Conservation (phyloP, 2,329 filamentous ascomycete species). For the Aspergillus sp. region DNA sequence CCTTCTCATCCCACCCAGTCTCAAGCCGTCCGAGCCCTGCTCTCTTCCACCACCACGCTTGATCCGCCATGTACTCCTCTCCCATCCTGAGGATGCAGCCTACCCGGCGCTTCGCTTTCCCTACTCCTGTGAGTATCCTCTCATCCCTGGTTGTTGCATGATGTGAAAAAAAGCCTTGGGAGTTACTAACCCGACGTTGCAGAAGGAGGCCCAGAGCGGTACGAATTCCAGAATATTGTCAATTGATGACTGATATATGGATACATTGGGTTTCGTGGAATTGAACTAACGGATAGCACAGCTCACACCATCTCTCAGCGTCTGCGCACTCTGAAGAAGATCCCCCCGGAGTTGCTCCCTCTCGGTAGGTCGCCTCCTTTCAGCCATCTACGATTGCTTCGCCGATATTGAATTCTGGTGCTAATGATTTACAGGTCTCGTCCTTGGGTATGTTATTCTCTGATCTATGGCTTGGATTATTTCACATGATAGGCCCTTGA, state of each 20-base stretch:
- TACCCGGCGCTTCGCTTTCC: constrained; percentile 49
- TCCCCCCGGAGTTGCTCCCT: constrained; percentile 91
- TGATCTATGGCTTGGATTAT: constrained; percentile 5
- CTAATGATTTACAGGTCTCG: constrained; percentile 62
- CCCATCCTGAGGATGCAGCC: constrained; percentile 63
- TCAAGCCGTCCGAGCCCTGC: constrained; percentile 22
- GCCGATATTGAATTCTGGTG: constrained; percentile 10
- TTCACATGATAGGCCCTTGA: constrained; percentile 14
- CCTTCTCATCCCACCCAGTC: constrained; percentile 7
- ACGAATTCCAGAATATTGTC: constrained; percentile 29
- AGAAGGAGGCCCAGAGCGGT: constrained; percentile 68
- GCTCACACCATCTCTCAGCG: constrained; percentile 97
- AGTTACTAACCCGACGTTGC: constrained; percentile 39
- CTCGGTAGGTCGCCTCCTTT: constrained; percentile 66
- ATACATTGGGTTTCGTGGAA: background rate
- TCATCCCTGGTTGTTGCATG: constrained; percentile 11
- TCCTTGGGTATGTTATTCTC: constrained; percentile 69
- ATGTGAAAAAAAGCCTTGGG: constrained; percentile 23
- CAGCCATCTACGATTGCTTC: constrained; percentile 2
- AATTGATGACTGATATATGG: constrained; percentile 10
- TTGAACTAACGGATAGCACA: constrained; percentile 44
- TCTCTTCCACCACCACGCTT: constrained; percentile 14
- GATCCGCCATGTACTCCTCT: constrained; percentile 63
- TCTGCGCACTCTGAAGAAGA: constrained; percentile 81
- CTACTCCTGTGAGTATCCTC: constrained; percentile 66